Evolutionary conservation across 352 stramenopile species (phyloP).

Genomic region (Phytophthora quininea): DNA sequence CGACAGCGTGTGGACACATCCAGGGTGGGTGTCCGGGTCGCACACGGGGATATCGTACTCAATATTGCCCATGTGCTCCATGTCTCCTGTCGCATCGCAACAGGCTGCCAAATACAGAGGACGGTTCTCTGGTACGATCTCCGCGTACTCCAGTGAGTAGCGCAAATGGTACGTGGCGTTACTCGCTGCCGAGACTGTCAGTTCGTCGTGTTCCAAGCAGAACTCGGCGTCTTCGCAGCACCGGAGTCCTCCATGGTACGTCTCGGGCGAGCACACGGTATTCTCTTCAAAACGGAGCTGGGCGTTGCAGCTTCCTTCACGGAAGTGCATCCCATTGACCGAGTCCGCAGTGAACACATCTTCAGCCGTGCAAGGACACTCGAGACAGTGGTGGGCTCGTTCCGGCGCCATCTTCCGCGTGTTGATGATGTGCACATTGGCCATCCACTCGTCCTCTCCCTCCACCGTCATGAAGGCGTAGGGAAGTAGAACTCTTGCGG

Average conservation of each 20-base stretch:
- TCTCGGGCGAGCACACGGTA: slow-evolving; percentile 61
- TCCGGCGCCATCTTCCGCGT: slow-evolving; percentile 56
- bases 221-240: slow-evolving; percentile 79
- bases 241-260: slow-evolving; percentile 74
- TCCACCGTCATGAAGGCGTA: slow-evolving; percentile 84
- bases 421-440: slow-evolving; percentile 88
- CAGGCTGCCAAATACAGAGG: slow-evolving; percentile 72
- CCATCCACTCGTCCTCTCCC: slow-evolving; percentile 80
- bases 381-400: slow-evolving; percentile 66
- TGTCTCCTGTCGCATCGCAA: slow-evolving; percentile 70
- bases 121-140: slow-evolving; percentile 58
- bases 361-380: slow-evolving; percentile 79
- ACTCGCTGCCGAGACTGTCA: slow-evolving; percentile 31
- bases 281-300: slow-evolving; percentile 75
- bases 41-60: slow-evolving; percentile 82
- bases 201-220: slow-evolving; percentile 64
- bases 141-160: slow-evolving; percentile 80
- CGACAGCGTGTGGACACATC: slow-evolving; percentile 80
- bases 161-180: slow-evolving; percentile 65
- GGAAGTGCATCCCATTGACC: slow-evolving; percentile 64
- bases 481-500: slow-evolving; percentile 81
- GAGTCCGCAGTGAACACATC: slow-evolving; percentile 54
- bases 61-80: slow-evolving; percentile 69
- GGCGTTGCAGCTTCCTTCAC: slow-evolving; percentile 55
- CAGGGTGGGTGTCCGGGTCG: slow-evolving; percentile 65